Conservation (phyloP, 345 rosid genomes). For the Brassica juncea region DNA sequence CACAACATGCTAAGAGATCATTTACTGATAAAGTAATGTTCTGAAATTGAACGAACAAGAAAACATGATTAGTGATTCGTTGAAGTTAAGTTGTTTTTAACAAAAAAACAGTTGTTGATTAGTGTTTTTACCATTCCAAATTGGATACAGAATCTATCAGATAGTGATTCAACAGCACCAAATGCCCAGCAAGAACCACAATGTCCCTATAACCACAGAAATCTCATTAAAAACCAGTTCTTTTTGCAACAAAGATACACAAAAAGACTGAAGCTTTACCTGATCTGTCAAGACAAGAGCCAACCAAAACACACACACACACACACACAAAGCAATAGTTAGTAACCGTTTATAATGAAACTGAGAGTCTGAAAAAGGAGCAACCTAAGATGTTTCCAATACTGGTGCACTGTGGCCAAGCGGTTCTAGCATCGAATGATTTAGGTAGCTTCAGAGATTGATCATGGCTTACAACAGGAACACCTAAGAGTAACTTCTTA, state of each 20-base stretch:
- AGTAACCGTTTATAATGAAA: slow-evolving; percentile 36
- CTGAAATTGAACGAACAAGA: slow-evolving; percentile 41
- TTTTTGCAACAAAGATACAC: neutral
- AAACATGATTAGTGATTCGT: neutral
- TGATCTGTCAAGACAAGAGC: slow-evolving; percentile 56
- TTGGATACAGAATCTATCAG: slow-evolving; percentile 95
- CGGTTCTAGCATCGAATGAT: slow-evolving; percentile 78
- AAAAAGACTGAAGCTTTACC: slow-evolving; percentile 49
- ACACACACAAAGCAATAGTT: slow-evolving; percentile 28
- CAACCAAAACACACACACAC: slow-evolving; percentile 22
- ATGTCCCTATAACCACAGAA: slow-evolving; percentile 69
- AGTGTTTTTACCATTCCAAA: slow-evolving; percentile 61
- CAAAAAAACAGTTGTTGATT: neutral
- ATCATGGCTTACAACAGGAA: slow-evolving; percentile 69
- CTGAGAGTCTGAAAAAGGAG: slow-evolving; percentile 13
- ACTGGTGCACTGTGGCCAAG: slow-evolving; percentile 81
- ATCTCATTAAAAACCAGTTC: neutral
- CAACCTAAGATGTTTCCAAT: slow-evolving; percentile 85
- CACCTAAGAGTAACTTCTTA: slow-evolving; percentile 49
- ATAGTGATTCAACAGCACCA: slow-evolving; percentile 93
- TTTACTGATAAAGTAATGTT: slow-evolving; percentile 80
- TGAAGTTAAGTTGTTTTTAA: too few relatives aligned
- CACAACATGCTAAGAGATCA: slow-evolving; percentile 95
- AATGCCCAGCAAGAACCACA: slow-evolving; percentile 99
- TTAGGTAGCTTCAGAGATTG: slow-evolving; percentile 64